phyloP scores from a whole-genome alignment of 2,329 filamentous ascomycete species.

The Exophiala dermatitidis region DNA sequence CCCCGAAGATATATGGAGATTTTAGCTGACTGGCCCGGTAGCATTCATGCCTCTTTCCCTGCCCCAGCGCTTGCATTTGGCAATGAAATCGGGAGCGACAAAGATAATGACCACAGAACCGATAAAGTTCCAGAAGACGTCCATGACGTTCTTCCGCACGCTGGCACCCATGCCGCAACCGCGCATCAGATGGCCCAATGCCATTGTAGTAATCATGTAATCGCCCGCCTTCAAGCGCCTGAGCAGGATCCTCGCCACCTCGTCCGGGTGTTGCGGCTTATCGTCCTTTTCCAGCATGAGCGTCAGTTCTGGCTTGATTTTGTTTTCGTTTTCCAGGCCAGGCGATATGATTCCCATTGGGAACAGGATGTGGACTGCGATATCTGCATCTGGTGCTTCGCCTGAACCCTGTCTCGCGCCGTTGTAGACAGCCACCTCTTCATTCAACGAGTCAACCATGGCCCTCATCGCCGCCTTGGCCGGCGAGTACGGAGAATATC shows the following conservation, averaged over 20 bases:
- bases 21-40: slow-evolving; percentile 4
- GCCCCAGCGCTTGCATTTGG: slow-evolving; percentile 52
- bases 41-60: slow-evolving; percentile 42
- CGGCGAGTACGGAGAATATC: slow-evolving; percentile 77
- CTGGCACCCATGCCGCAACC: slow-evolving; percentile 50
- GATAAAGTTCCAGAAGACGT: slow-evolving; percentile 50
- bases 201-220: slow-evolving; percentile 69
- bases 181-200: slow-evolving; percentile 65
- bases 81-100: slow-evolving; percentile 51
- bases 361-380: slow-evolving; percentile 73
- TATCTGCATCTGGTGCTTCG: slow-evolving; percentile 51
- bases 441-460: slow-evolving; percentile 72
- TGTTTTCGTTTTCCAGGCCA: slow-evolving; percentile 68
- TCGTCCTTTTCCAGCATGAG: slow-evolving; percentile 75
- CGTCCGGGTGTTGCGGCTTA: slow-evolving; percentile 66
- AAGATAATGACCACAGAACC: slow-evolving; percentile 50
- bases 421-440: slow-evolving; percentile 82
- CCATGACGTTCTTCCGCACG: slow-evolving; percentile 44
- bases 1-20: not conserved
- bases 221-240: slow-evolving; percentile 70
- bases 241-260: slow-evolving; percentile 65
- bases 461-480: slow-evolving; percentile 78
- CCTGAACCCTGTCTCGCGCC: slow-evolving; percentile 42
- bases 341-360: slow-evolving; percentile 77
- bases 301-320: slow-evolving; percentile 72